A percentile compares a stretch with the other conserved stretches of the same genome.
phyloP scores from a whole-genome alignment of 768 basidiomycete genomes.

The Lactarius sanguifluus region DNA sequence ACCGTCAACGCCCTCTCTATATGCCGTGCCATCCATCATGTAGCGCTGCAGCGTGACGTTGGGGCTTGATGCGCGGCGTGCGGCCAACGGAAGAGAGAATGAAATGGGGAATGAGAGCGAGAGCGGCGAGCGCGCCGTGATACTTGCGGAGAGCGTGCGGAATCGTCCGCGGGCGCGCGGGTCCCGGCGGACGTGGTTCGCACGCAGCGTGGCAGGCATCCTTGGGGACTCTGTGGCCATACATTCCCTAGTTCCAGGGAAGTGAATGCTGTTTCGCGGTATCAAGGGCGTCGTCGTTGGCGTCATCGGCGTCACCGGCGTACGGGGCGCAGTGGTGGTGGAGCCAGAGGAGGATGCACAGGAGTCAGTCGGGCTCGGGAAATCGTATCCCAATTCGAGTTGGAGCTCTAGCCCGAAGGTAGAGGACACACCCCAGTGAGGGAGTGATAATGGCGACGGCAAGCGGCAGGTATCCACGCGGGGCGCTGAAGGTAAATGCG shows the following conservation, averaged over 20 bases:
- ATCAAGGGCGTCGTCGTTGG: conserved; percentile 6
- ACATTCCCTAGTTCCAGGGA: background rate
- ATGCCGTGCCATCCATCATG: background rate
- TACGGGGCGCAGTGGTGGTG: background rate
- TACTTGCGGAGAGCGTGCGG: conserved; percentile 19
- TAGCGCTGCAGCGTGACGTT: background rate
- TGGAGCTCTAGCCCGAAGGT: background rate
- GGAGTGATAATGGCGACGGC: background rate
- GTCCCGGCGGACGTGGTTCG: background rate
- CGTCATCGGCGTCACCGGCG: background rate
- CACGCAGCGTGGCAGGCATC: background rate
- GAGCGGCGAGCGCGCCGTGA: conserved; percentile 20
- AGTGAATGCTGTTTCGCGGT: background rate
- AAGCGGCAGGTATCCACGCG: background rate
- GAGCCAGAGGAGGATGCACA: conserved; percentile 1
- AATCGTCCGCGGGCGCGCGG: conserved; percentile 12
- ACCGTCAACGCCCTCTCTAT: background rate
- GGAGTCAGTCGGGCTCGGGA: conserved; percentile 18
- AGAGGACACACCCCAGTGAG: background rate
- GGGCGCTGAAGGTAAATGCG: conserved; percentile 5
- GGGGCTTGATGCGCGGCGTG: conserved; percentile 13
- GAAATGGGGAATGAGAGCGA: conserved; percentile 17
- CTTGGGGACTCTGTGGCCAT: background rate
- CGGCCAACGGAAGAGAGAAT: conserved; percentile 14
- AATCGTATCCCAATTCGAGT: background rate